These are phyloP conservation scores for Botryotinia calthae DNA, from an alignment of 2,329 filamentous ascomycete genomes.

Conservation along the genomic window DNA sequence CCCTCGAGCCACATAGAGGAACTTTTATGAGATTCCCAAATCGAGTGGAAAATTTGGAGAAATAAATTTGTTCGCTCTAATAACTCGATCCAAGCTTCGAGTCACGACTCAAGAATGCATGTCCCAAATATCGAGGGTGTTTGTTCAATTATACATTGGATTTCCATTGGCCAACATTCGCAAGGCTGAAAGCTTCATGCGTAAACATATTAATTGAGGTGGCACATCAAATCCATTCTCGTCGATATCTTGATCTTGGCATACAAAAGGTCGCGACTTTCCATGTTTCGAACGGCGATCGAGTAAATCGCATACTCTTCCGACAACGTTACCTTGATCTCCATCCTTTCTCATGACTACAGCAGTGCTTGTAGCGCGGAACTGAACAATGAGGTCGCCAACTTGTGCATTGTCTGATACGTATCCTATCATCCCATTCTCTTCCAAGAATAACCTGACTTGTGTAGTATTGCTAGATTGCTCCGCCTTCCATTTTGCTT, in stretches of 20 bases:
- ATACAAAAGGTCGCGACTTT: not conserved
- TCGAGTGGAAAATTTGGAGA: too few species aligned
- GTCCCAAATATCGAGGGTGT: not conserved
- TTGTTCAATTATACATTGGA: not conserved
- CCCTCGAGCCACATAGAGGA: not conserved
- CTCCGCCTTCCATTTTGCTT: slow-evolving; percentile 15
- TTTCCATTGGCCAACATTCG: slow-evolving; percentile 10
- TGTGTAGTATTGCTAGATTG: not conserved
- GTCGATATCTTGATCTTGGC: slow-evolving; percentile 8
- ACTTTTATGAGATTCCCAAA: not conserved
- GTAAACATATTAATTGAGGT: not conserved
- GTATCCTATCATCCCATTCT: slow-evolving; percentile 20
- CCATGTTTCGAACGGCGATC: slow-evolving; percentile 7
- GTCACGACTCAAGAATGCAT: not conserved
- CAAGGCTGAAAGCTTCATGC: slow-evolving; percentile 14
- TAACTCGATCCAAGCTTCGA: not conserved
- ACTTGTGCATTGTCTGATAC: slow-evolving; percentile 2
- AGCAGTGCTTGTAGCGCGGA: slow-evolving; percentile 5
- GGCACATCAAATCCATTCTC: slow-evolving; percentile 15
- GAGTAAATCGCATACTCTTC: slow-evolving; percentile 10
- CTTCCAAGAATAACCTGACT: slow-evolving; percentile 16
- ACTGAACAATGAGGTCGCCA: slow-evolving; percentile 9
- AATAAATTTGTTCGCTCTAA: not conserved
- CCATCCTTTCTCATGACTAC: slow-evolving; percentile 14
- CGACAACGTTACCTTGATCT: not conserved